Evolutionary conservation across 495 filamentous ascomycete genomes (phyloP), one percentile per base, ranked within the genome.

Genomic region (Aspergillus incahuasiensis): DNA sequence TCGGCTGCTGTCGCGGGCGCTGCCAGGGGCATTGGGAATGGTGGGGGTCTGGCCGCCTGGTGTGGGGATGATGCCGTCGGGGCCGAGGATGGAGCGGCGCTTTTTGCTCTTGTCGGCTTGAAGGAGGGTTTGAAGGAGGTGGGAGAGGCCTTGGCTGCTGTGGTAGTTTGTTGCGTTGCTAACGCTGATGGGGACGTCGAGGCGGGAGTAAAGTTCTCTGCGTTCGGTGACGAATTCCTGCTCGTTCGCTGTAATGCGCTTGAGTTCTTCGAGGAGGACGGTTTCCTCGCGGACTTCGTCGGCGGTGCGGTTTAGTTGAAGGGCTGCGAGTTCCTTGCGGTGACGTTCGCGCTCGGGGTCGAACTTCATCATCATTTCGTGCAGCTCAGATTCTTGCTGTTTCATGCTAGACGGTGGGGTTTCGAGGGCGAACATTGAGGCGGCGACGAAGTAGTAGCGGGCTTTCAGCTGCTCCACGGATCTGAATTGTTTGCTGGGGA

Each of bases 201-300:
- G 84, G 53, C 91, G 83, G 55, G 83, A 81, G 69, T 94, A 94
- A n/a, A 97, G 81, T 64, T 97, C 94, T 60, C 85, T 81, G 41
- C 92, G 90, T 62, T 96, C 91, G 57, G 89, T 84, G 62, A 90
- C 86, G 60, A 96, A 84, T 58, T 79, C 83, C 56, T 92, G 87
- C 55, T 92, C 87, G 55, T 87, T 84, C 57, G 83, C 82, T 35
- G 92, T 79, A 58, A 98, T 96, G 54, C 95, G 86, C 61, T 91
- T 91, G 30, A 98, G 82, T 65, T 98, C 94, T 44, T 87, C 77
- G 6, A 98, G 80, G 1, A 97, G 75, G 53, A 89, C 84, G 61
- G 94, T 89, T 70, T 98, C 94, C 62, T 98, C 94, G 52, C 87
- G 83, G 3, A 91, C 85, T 70, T 97, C 91, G 39, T 95, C 89